Evolutionary conservation across 306 rosid species (phyloP).

Genomic region (Nissolia schottii): DNA sequence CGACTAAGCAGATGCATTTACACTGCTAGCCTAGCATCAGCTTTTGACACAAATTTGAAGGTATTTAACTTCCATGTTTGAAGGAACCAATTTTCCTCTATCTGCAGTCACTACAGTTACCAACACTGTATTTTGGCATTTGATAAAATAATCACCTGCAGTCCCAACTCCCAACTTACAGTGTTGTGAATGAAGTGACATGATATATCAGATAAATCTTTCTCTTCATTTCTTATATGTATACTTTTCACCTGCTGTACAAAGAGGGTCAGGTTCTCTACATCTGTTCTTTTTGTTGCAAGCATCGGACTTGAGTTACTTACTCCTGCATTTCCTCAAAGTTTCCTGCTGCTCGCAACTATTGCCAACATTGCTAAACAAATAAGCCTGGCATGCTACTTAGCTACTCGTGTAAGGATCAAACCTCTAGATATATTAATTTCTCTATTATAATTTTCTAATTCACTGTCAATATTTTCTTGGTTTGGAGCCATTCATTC

Average conservation of each 20-base stretch:
- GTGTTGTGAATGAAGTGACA: conserved; percentile 19
- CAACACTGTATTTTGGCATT: conserved; percentile 23
- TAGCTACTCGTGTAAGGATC: conserved; percentile 75
- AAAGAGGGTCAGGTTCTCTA: conserved; percentile 86
- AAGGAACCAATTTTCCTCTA: background rate
- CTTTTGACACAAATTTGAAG: conserved; percentile 90
- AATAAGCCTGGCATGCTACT: conserved; percentile 85
- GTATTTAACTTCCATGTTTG: conserved; percentile 31
- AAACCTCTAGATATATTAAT: background rate
- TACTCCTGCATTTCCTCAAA: conserved; percentile 68
- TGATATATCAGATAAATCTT: no score
- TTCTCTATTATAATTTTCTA: background rate
- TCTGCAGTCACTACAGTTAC: conserved; percentile 14
- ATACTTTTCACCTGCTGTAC: conserved; percentile 18
- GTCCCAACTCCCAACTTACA: background rate
- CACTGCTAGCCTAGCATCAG: conserved; percentile 85
- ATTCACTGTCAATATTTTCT: background rate
- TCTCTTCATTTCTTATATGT: background rate
- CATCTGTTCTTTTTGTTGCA: conserved; percentile 67
- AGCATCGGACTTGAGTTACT: conserved; percentile 89
- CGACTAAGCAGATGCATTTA: conserved; percentile 80
- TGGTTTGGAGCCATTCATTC: background rate
- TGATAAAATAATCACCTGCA: conserved; percentile 3
- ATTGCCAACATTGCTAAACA: conserved; percentile 88
- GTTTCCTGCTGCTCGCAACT: conserved; percentile 83